Evolutionary conservation across 306 rosid genomes (phyloP).

Genomic region (Albizia julibrissin): DNA sequence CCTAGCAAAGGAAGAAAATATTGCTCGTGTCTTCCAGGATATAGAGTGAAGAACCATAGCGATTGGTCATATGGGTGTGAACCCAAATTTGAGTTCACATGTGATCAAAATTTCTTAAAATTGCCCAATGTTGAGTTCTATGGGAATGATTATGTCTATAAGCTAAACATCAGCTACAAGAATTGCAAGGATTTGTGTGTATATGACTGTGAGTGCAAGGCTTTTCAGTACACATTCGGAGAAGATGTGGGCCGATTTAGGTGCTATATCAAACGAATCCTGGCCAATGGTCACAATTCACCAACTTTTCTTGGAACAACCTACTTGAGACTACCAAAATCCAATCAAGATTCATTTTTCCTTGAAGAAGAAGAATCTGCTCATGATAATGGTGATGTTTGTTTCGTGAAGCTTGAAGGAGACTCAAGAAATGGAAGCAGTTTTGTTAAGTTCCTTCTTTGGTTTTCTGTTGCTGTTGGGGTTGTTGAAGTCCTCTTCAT

Average conservation of each 20-base stretch:
- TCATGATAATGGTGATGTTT: background rate
- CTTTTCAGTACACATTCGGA: background rate
- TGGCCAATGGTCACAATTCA: background rate
- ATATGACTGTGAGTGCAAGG: background rate
- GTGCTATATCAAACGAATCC: background rate
- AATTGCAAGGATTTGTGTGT: background rate
- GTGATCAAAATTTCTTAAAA: background rate
- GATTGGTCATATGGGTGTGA: background rate
- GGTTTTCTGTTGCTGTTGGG: background rate
- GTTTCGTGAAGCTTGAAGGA: background rate
- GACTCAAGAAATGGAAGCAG: background rate
- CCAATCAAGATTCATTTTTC: background rate
- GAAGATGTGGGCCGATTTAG: background rate
- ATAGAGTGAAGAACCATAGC: background rate
- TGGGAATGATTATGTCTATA: background rate
- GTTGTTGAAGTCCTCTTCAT: constrained; percentile 11
- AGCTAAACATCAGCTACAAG: background rate
- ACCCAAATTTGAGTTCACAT: background rate
- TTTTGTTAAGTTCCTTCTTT: background rate
- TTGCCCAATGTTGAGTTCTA: background rate
- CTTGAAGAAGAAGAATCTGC: background rate
- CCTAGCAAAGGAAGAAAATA: background rate
- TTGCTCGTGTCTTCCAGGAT: background rate
- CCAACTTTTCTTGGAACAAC: background rate
- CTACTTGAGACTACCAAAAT: background rate